These are phyloP conservation scores for Russula sp. DNA, from an alignment of 768 basidiomycete species.

Conservation along the genomic window DNA sequence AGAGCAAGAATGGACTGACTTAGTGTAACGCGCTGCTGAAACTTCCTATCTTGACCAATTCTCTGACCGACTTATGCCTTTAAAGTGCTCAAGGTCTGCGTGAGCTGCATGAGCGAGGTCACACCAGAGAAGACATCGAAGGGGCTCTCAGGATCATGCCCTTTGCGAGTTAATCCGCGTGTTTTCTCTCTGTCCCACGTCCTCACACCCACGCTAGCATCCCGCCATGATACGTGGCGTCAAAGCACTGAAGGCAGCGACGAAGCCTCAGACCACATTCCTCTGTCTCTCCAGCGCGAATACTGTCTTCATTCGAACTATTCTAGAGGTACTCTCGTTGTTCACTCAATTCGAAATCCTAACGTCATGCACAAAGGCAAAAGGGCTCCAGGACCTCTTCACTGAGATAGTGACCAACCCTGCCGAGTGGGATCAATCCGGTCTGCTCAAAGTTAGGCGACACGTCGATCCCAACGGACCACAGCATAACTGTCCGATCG, in stretches of 20 bases:
- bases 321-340: conserved; percentile 59
- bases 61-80: conserved; percentile 9
- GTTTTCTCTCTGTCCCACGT: neutral
- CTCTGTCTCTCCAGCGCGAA: conserved; percentile 95
- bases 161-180: conserved; percentile 55
- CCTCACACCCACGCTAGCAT: conserved; percentile 56
- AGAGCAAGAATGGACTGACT: conserved; percentile 86
- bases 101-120: conserved; percentile 67
- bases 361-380: conserved; percentile 48
- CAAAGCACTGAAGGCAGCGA: conserved; percentile 62
- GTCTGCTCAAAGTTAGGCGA: conserved; percentile 71
- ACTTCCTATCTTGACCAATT: neutral
- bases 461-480: conserved; percentile 71
- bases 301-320: conserved; percentile 84
- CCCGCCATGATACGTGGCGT: conserved; percentile 95
- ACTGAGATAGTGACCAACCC: conserved; percentile 90
- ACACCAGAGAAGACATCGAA: conserved; percentile 72
- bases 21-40: conserved; percentile 63
- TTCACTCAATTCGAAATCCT: neutral
- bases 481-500: conserved; percentile 81
- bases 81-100: conserved; percentile 63
- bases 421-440: conserved; percentile 71
- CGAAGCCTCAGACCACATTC: conserved; percentile 69
- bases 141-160: conserved; percentile 77
- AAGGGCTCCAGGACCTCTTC: conserved; percentile 70